Percentiles rank a stretch among this genome's conserved stretches.
Conservation (phyloP, 2,329 filamentous ascomycete species). For the Cryphonectria nitschkei region DNA sequence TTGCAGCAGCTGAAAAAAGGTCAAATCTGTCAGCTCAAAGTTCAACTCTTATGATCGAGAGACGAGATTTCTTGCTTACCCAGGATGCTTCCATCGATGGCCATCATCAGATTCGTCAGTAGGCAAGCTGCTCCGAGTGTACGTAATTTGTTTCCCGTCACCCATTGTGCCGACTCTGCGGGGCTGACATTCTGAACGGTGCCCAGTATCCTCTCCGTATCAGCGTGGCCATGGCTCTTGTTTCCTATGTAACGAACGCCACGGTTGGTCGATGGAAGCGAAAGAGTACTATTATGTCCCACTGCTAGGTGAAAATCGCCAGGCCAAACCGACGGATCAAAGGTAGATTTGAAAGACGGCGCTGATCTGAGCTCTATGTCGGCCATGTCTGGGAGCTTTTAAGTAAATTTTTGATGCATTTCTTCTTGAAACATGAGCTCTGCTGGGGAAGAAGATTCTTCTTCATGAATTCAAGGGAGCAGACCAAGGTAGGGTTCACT, state of each 20-base stretch:
- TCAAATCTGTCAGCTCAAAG: neutral
- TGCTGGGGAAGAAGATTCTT: neutral
- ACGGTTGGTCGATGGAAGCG: neutral
- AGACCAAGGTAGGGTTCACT: neutral
- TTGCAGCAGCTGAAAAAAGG: conserved; percentile 9
- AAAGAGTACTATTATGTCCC: neutral
- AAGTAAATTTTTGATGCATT: neutral
- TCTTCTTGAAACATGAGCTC: neutral
- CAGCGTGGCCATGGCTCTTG: neutral
- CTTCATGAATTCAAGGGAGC: neutral
- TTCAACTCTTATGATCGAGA: neutral
- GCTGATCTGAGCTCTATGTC: conserved; percentile 10
- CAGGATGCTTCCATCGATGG: conserved; percentile 11
- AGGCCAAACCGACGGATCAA: neutral
- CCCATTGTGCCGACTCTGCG: conserved; percentile 2
- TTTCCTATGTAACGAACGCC: neutral
- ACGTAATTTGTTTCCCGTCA: conserved; percentile 5
- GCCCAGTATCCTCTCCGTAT: neutral
- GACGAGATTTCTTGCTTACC: neutral
- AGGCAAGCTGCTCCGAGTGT: conserved; percentile 5
- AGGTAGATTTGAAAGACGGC: neutral
- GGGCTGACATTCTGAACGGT: neutral
- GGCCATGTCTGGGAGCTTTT: neutral
- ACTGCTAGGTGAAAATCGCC: neutral
- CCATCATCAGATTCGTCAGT: conserved; percentile 12